Conservation (phyloP, 75 land plant species). For the Pseudotsuga menziesii region DNA sequence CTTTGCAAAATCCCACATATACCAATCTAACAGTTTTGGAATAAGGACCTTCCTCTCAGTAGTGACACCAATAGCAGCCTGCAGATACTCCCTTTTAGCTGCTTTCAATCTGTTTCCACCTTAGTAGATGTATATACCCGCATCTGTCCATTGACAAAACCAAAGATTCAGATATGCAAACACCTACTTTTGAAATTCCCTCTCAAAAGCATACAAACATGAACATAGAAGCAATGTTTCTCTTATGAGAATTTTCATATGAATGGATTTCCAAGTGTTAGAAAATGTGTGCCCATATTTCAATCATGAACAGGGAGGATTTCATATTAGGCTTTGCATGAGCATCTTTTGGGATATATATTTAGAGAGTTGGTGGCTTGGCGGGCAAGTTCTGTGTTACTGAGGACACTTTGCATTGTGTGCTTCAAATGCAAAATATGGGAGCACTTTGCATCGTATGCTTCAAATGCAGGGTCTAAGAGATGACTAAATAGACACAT, state of each 20-base stretch:
- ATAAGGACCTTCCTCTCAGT: slow-evolving; percentile 53
- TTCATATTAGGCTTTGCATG: no score
- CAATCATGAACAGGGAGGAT: no score
- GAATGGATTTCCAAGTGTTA: no score
- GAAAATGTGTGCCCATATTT: no score
- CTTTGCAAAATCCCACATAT: slow-evolving; percentile 91
- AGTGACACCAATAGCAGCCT: slow-evolving; percentile 72
- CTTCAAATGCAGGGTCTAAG: not conserved
- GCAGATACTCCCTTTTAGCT: slow-evolving; percentile 82
- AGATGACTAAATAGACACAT: not conserved
- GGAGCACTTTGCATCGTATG: no score
- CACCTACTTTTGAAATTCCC: not conserved
- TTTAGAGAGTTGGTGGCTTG: no score
- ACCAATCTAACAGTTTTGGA: slow-evolving; percentile 91
- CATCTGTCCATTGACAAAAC: slow-evolving; percentile 36
- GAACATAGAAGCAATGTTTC: no score
- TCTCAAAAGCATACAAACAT: not conserved
- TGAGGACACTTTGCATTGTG: no score
- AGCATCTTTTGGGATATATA: no score
- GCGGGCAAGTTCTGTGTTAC: no score
- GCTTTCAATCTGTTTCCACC: slow-evolving; percentile 65
- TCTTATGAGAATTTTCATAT: no score
- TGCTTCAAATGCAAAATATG: no score
- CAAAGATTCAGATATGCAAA: not conserved
- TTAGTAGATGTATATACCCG: slow-evolving; percentile 70